Evolutionary conservation across 2,329 filamentous ascomycete species (phyloP).

Genomic region (Aspergillus sp.): DNA sequence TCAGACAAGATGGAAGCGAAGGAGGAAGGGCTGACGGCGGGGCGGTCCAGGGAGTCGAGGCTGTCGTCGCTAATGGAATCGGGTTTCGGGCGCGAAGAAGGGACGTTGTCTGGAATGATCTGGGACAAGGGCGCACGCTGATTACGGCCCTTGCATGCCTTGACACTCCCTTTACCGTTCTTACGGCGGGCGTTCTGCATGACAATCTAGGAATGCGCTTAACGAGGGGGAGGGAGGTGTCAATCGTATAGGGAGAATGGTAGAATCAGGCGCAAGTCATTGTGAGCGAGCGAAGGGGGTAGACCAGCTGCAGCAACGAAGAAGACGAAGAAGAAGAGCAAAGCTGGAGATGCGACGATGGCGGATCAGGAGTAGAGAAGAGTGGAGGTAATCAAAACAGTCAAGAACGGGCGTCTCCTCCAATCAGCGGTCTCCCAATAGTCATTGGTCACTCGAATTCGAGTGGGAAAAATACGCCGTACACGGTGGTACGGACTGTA

Average conservation of each 20-base stretch:
- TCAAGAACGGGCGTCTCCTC: background rate
- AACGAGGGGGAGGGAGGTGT: background rate
- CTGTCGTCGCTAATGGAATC: slow-evolving; percentile 22
- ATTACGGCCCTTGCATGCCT: slow-evolving; percentile 20
- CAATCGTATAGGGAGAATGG: background rate
- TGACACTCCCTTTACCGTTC: slow-evolving; percentile 27
- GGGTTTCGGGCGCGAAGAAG: slow-evolving; percentile 15
- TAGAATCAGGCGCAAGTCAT: background rate
- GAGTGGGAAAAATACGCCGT: background rate
- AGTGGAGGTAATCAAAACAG: too few species aligned
- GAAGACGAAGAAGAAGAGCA: too few species aligned
- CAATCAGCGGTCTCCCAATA: background rate
- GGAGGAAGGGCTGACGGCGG: background rate
- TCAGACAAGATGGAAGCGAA: background rate
- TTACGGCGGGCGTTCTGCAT: slow-evolving; percentile 27
- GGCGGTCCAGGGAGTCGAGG: slow-evolving; percentile 7
- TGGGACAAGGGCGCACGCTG: slow-evolving; percentile 28
- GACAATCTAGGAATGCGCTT: background rate
- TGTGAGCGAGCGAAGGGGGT: background rate
- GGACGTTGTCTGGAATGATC: slow-evolving; percentile 19
- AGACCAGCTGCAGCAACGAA: too few species aligned
- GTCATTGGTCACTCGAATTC: background rate
- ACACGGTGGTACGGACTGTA: background rate
- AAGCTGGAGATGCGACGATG: too few species aligned
- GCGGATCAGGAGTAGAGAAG: too few species aligned